Evolutionary conservation across 2,329 filamentous ascomycete genomes (phyloP).

Genomic region (Sporothrix euskadiensis): DNA sequence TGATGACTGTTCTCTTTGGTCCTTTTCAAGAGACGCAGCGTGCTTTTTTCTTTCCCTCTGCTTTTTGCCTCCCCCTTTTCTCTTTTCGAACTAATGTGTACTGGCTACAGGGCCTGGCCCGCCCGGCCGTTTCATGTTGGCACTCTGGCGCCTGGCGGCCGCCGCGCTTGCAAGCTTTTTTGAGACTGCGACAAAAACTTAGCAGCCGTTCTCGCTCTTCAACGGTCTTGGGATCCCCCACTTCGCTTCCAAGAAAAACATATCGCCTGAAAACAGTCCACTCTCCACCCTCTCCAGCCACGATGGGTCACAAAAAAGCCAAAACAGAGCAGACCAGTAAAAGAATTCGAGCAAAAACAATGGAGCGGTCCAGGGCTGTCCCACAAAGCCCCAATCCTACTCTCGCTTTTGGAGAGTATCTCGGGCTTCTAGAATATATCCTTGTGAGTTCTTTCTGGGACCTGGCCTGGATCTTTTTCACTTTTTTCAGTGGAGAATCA

Average conservation of each 20-base stretch:
- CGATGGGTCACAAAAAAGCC: background rate
- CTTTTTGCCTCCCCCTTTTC: background rate
- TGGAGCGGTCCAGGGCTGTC: background rate
- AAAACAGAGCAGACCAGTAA: background rate
- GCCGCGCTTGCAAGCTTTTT: background rate
- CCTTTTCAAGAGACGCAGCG: background rate
- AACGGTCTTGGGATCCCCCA: background rate
- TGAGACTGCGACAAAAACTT: background rate
- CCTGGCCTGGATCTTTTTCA: background rate
- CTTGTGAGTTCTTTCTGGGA: background rate
- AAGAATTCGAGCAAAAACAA: background rate
- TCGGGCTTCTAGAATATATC: background rate
- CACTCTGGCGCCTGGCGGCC: background rate
- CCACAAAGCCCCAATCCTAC: background rate
- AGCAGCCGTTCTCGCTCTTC: constrained; percentile 6
- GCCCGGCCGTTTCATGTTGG: constrained; percentile 14
- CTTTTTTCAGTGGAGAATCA: background rate
- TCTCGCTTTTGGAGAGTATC: background rate
- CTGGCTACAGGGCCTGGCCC: background rate
- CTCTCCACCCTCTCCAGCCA: background rate
- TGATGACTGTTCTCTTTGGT: background rate
- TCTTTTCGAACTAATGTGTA: background rate
- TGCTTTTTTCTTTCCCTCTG: background rate
- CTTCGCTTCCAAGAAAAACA: background rate
- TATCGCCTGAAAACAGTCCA: background rate